Evolutionary conservation across 148 eudicot species (phyloP), one percentile per base, ranked within the genome.

Genomic region (Nepenthes mirabilis): DNA sequence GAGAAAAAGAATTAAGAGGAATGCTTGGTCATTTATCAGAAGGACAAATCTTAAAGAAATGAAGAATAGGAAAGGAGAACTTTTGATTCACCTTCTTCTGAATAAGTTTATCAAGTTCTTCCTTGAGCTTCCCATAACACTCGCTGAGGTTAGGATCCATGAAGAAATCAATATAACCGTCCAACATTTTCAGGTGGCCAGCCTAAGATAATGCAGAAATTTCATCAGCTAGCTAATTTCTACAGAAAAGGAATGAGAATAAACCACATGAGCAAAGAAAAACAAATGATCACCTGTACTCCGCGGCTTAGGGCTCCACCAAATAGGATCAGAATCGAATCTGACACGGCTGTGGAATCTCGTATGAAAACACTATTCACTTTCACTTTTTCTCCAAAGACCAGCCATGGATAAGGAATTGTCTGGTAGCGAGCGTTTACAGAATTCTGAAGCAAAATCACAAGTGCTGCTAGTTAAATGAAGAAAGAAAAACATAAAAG

Each of bases 371-470:
- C 97, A 11, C 87, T 84, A 63, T 94, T 94, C 64, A 94, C 99
- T 72, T 94, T 94, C 52, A 94, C 95, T 77, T 94, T 94, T 63
- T 94, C 99, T 57, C 91, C 95, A 69, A 94, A 94, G 33, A 94
- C 95, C 62, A 94, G 73, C 99, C 99, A 94, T 58, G 99, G 99
- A 72, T 77, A 94, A 9, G 86, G 91, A 79, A 94, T 86, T 9
- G 97, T 89, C 79, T 89, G 99, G 77, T 93, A 93, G 9, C 91
- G 95, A 50, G 99, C 83, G 83, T 94, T 94, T 52, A 94, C 99
- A 11, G 99, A 94, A 69, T 94, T 94, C 99, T 93, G 91, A 67
- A 80, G 63, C 48, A 71, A 51, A 61, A 60, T 55, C 52, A 63
- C 34, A 32, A 55, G 32, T 52, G 6, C 36, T 8, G 2, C 35